Percentiles rank a stretch among this genome's conserved stretches.
Evolutionary conservation across 805 yeast species (phyloP).

Genomic region (Danielia reshetovae): DNA sequence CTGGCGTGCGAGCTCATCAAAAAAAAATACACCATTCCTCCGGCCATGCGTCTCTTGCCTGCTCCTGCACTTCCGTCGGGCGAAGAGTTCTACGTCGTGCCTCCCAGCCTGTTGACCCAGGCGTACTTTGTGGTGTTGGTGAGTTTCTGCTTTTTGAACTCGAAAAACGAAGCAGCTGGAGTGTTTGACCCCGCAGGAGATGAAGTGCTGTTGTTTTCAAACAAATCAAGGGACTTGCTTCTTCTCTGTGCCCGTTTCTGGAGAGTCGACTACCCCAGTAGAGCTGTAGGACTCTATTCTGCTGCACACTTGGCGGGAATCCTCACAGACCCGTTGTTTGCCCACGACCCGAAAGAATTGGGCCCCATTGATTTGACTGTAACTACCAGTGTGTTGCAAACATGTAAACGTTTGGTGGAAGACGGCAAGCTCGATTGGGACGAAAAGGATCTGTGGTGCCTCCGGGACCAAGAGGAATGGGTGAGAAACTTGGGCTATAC

Average conservation of each 20-base stretch:
- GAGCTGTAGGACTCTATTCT: conserved; percentile 47
- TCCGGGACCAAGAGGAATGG: conserved; percentile 51
- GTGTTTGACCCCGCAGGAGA: conserved; percentile 9
- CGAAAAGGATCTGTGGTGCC: conserved; percentile 29
- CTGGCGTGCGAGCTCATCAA: conserved; percentile 20
- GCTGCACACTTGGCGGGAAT: conserved; percentile 39
- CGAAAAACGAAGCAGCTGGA: background rate
- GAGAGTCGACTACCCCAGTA: conserved; percentile 51
- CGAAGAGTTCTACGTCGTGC: conserved; percentile 35
- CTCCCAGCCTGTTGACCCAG: conserved; percentile 31
- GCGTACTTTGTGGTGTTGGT: conserved; percentile 38
- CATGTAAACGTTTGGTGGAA: conserved; percentile 27
- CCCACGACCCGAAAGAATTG: conserved; percentile 17
- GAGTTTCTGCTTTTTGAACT: conserved; percentile 36
- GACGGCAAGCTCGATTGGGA: conserved; percentile 32
- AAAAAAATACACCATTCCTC: conserved; percentile 30
- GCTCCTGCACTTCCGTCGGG: conserved; percentile 32
- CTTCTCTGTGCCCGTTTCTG: conserved; percentile 49
- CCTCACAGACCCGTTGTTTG: conserved; percentile 25
- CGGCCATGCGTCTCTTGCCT: conserved; percentile 27
- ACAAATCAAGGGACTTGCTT: conserved; percentile 41
- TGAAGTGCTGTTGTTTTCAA: conserved; percentile 28
- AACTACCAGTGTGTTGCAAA: conserved; percentile 23
- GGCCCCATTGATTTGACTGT: conserved; percentile 30
- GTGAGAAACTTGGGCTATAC: conserved; percentile 39